Conservation (phyloP, 192 early-diverging fungal genomes). For the Obelidium mucronatum region DNA sequence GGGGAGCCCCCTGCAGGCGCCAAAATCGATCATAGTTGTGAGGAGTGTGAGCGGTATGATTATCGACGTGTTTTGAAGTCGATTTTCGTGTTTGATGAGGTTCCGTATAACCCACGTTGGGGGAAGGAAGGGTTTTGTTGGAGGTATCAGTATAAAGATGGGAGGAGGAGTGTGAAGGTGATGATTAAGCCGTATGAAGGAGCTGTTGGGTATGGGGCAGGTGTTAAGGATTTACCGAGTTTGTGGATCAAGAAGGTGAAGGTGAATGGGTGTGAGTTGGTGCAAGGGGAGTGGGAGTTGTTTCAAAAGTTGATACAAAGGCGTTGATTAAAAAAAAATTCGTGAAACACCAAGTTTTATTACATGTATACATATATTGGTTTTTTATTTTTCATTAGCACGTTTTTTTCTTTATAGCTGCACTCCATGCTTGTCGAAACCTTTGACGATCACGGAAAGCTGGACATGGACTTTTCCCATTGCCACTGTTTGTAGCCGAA, state of each 20-base stretch:
- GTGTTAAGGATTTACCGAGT: conserved; percentile 38
- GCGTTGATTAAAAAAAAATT: no score
- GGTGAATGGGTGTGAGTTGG: conserved; percentile 29
- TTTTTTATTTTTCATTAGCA: no score
- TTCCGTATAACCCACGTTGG: conserved; percentile 29
- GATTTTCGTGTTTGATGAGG: conserved; percentile 49
- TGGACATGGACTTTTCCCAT: conserved; percentile 66
- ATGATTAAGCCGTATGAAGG: conserved; percentile 35
- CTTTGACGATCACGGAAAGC: conserved; percentile 51
- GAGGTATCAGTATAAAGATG: conserved; percentile 37
- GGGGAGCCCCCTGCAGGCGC: conserved; percentile 25
- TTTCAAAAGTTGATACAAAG: conserved; percentile 30
- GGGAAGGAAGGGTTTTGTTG: conserved; percentile 40
- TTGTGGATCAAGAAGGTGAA: conserved; percentile 30
- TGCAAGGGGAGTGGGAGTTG: conserved; percentile 18
- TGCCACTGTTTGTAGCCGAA: conserved; percentile 52
- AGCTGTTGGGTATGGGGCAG: conserved; percentile 15
- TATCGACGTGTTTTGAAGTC: conserved; percentile 33
- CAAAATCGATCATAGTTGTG: conserved; percentile 34
- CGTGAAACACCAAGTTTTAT: no score
- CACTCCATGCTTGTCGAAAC: conserved; percentile 58
- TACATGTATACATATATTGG: no score
- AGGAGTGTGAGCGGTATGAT: conserved; percentile 45
- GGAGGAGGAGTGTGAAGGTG: conserved; percentile 26
- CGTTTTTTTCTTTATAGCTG: conserved; percentile 23